These are phyloP conservation scores for Cystoisospora suis DNA, from an alignment of 169 alveolate species.

Conservation along the genomic window DNA sequence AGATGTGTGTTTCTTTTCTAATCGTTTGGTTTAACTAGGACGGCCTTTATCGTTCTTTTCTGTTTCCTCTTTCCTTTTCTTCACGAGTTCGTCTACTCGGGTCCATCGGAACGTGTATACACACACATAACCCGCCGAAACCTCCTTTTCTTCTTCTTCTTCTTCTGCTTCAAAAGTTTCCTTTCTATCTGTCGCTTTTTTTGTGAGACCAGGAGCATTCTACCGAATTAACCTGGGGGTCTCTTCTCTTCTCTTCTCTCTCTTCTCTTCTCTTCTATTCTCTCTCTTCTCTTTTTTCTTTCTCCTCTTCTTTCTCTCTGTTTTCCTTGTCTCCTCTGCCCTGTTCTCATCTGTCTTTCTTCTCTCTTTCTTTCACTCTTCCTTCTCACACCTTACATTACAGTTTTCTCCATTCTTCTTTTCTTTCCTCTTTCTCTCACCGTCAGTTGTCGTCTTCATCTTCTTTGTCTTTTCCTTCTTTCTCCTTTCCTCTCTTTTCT, in stretches of 20 bases:
- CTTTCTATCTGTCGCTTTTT: background rate
- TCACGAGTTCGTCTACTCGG: background rate
- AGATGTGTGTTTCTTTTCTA: too few relatives aligned
- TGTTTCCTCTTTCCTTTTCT: background rate
- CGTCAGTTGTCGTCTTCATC: background rate
- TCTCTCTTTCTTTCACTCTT: too few relatives aligned
- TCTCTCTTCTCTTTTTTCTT: background rate
- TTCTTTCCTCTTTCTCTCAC: background rate
- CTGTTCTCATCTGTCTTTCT: too few relatives aligned
- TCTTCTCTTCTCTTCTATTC: background rate
- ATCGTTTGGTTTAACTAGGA: too few relatives aligned
- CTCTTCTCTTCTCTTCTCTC: background rate
- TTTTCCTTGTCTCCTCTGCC: background rate
- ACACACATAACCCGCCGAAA: background rate
- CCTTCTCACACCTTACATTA: too few relatives aligned
- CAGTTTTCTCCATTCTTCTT: too few relatives aligned
- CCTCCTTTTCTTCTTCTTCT: background rate
- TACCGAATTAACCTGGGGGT: background rate
- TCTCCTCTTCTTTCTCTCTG: background rate
- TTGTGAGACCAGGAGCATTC: too few relatives aligned
- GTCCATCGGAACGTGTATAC: background rate
- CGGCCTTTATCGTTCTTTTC: too few relatives aligned
- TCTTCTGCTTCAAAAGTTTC: background rate
- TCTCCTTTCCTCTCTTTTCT: background rate
- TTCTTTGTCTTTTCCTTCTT: background rate